Percentiles rank a stretch among this genome's conserved stretches.
Evolutionary conservation across 2,329 filamentous ascomycete genomes (phyloP).

Genomic region (Hypoxylon sp.): DNA sequence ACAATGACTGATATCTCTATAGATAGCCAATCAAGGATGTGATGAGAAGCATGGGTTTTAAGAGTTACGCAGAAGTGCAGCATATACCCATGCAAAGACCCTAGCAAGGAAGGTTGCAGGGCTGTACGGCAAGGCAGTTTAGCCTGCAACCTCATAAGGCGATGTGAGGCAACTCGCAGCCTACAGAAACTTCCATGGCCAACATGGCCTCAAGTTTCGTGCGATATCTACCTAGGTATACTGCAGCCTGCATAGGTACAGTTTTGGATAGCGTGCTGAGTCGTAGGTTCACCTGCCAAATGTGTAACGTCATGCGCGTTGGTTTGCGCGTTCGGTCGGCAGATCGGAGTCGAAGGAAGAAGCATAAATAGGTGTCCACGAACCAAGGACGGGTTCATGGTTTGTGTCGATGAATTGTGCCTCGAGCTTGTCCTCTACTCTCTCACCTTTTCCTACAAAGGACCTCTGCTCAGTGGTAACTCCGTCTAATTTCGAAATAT

Average conservation of each 20-base stretch:
- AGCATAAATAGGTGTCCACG: slow-evolving; percentile 9
- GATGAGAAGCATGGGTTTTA: neutral
- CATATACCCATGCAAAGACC: neutral
- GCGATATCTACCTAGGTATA: neutral
- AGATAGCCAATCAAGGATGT: neutral
- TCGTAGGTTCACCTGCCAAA: neutral
- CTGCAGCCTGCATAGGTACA: neutral
- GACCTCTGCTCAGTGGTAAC: neutral
- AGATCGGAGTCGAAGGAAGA: slow-evolving; percentile 4
- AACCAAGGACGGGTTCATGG: neutral
- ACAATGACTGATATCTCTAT: neutral
- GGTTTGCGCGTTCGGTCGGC: slow-evolving; percentile 10
- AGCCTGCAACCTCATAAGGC: neutral
- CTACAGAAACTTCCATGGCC: neutral
- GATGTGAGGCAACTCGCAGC: neutral
- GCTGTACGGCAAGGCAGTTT: neutral
- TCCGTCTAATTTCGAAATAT: neutral
- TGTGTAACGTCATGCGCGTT: slow-evolving; percentile 11
- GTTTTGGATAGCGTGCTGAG: neutral
- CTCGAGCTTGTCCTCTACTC: neutral
- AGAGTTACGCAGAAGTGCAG: neutral
- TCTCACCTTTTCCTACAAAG: neutral
- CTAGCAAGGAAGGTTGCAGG: neutral
- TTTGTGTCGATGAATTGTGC: neutral
- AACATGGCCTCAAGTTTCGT: neutral